Percentiles rank a stretch among this genome's conserved stretches.
phyloP scores from a whole-genome alignment of 495 filamentous ascomycete species.

The Penicillium mononematosum region DNA sequence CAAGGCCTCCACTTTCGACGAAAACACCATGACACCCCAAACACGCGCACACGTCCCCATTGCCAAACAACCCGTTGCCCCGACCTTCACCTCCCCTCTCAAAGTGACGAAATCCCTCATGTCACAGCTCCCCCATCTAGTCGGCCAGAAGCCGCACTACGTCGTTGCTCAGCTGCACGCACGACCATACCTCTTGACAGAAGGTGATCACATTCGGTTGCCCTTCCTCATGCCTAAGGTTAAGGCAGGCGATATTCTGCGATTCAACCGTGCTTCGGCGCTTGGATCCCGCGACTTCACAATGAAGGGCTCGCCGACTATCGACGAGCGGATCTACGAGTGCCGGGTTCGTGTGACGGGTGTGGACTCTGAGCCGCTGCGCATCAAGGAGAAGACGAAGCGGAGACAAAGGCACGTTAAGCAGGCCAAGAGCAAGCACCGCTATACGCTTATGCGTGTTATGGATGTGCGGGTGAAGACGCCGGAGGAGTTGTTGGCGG shows the following conservation, averaged over 20 bases:
- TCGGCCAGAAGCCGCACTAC: conserved; percentile 79
- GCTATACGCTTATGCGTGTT: conserved; percentile 80
- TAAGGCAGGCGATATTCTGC: conserved; percentile 75
- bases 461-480: conserved; percentile 72
- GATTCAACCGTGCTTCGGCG: conserved; percentile 75
- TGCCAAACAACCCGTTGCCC: conserved; percentile 38
- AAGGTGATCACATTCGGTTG: conserved; percentile 81
- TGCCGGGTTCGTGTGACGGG: conserved; percentile 85
- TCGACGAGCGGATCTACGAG: conserved; percentile 79
- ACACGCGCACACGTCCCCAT: conserved; percentile 28
- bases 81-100: conserved; percentile 37
- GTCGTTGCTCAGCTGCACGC: conserved; percentile 83
- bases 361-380: conserved; percentile 82
- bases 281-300: conserved; percentile 90
- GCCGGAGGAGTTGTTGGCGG: conserved; percentile 54
- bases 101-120: conserved; percentile 57
- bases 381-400: conserved; percentile 92
- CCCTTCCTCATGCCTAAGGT: conserved; percentile 93
- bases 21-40: conserved; percentile 19
- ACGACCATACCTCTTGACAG: conserved; percentile 83
- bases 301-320: conserved; percentile 69
- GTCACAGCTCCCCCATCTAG: conserved; percentile 71
- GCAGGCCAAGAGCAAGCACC: conserved; percentile 78
- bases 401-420: conserved; percentile 72
- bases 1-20: conserved; percentile 14